Percentiles rank a stretch among this genome's conserved stretches.
Conservation (phyloP, 495 filamentous ascomycete species). For the Penicillium flavigenum region DNA sequence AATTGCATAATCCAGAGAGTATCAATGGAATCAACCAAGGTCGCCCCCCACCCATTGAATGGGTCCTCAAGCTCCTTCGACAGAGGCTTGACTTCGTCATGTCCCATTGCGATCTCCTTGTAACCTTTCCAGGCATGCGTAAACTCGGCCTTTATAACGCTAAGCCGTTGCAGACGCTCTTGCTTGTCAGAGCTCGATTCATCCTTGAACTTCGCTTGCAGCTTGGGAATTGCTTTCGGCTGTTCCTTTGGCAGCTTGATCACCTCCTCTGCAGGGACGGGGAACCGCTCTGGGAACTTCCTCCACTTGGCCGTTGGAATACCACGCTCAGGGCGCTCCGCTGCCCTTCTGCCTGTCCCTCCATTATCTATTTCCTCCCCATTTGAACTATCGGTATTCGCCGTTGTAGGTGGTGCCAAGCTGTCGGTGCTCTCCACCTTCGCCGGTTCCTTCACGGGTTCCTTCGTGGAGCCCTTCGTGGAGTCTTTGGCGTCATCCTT, state of each 20-base stretch:
- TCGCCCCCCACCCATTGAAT: constrained; percentile 94
- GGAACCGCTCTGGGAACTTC: constrained; percentile 70
- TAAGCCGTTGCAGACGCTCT: constrained; percentile 61
- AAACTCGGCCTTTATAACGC: constrained; percentile 66
- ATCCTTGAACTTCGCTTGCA: constrained; percentile 70
- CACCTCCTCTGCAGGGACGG: constrained; percentile 63
- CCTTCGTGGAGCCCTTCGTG: background rate
- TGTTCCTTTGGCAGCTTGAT: constrained; percentile 73
- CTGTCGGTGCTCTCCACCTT: background rate
- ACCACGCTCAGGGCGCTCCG: constrained; percentile 36
- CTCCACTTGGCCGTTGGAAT: constrained; percentile 59
- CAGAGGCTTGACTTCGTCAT: constrained; percentile 75
- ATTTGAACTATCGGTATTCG: background rate
- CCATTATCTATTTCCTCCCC: constrained; percentile 17
- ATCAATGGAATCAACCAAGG: constrained; percentile 88
- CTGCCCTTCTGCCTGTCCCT: constrained; percentile 38
- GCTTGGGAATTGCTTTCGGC: constrained; percentile 65
- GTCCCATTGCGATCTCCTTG: constrained; percentile 68
- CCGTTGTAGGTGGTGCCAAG: background rate
- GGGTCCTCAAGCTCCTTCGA: constrained; percentile 62
- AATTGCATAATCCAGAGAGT: constrained; percentile 96
- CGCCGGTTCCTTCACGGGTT: background rate
- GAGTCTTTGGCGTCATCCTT: constrained; percentile 1
- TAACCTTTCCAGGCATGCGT: constrained; percentile 75
- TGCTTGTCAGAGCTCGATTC: constrained; percentile 61